A percentile compares a stretch with the other conserved stretches of the same genome.
phyloP scores from a whole-genome alignment of 176 grass and related monocot genomes.

The Rhipidocladum racemiflorum region DNA sequence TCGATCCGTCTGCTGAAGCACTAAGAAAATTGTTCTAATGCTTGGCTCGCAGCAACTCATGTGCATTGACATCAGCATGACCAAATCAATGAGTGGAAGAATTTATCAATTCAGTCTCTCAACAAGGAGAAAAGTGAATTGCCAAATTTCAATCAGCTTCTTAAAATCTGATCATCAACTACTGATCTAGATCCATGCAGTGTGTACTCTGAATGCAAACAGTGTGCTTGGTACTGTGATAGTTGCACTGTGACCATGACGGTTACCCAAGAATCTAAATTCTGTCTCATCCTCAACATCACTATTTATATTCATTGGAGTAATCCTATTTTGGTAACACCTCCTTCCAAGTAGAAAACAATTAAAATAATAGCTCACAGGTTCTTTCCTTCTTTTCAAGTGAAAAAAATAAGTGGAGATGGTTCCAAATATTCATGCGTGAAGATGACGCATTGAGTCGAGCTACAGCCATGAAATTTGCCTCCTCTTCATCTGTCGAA shows the following conservation, averaged over 20 bases:
- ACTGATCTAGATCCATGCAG: no score
- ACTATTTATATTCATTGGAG: constrained; percentile 62
- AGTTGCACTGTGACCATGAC: constrained; percentile 46
- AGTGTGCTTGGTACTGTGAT: no score
- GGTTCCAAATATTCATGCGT: constrained; percentile 54
- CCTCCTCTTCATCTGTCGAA: constrained; percentile 69
- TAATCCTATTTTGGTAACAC: constrained; percentile 68
- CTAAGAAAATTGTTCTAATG: background rate
- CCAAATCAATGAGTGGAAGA: background rate
- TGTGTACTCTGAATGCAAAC: no score
- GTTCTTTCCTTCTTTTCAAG: constrained; percentile 41
- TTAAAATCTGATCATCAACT: no score
- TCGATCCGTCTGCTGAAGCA: background rate
- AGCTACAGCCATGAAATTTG: constrained; percentile 60
- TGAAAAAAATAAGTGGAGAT: constrained; percentile 35
- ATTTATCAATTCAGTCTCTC: no score
- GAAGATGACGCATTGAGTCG: constrained; percentile 33
- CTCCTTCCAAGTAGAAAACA: constrained; percentile 67
- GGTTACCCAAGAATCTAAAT: constrained; percentile 50
- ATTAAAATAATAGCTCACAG: constrained; percentile 70
- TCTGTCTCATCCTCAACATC: constrained; percentile 76
- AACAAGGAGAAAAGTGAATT: no score
- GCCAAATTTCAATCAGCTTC: no score
- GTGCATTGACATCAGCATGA: background rate
- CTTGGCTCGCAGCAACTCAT: background rate